Percentiles rank a stretch among this genome's conserved stretches.
phyloP scores from a whole-genome alignment of 2,329 filamentous ascomycete species.

The Diaporthe humulicola region DNA sequence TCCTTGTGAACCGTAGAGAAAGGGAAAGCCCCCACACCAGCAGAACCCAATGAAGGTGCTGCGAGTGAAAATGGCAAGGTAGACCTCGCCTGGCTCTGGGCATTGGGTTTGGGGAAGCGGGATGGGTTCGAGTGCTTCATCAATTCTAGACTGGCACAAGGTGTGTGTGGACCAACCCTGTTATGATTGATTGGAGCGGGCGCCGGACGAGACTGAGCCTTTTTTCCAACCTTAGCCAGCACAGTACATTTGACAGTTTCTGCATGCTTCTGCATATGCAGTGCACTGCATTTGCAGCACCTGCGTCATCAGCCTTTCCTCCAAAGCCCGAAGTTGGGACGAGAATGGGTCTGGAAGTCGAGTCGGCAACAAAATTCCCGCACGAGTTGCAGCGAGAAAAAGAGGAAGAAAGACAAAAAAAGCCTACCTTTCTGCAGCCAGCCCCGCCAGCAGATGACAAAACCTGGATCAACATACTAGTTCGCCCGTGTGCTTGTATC shows the following conservation, averaged over 20 bases:
- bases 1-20: background rate
- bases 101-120: conserved; percentile 7
- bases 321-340: background rate
- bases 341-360: background rate
- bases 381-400: background rate
- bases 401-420: background rate
- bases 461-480: conserved; percentile 14
- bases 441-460: conserved; percentile 10
- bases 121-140: background rate
- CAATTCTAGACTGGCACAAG: conserved; percentile 3
- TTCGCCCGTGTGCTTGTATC: background rate
- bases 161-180: conserved; percentile 14
- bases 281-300: conserved; percentile 25
- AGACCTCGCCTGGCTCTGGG: background rate
- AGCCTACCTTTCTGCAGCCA: background rate
- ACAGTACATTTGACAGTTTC: conserved; percentile 12
- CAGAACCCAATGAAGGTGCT: conserved; percentile 10
- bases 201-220: conserved; percentile 18
- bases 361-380: background rate
- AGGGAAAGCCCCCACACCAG: background rate
- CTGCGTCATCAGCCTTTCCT: background rate
- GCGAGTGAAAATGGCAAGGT: background rate
- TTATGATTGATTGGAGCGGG: conserved; percentile 8
- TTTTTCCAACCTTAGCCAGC: background rate
- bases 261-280: conserved; percentile 20